Evolutionary conservation across 305 asterid genomes (phyloP), one percentile per base, ranked within the genome.

Genomic region (Coffea humblotiana): DNA sequence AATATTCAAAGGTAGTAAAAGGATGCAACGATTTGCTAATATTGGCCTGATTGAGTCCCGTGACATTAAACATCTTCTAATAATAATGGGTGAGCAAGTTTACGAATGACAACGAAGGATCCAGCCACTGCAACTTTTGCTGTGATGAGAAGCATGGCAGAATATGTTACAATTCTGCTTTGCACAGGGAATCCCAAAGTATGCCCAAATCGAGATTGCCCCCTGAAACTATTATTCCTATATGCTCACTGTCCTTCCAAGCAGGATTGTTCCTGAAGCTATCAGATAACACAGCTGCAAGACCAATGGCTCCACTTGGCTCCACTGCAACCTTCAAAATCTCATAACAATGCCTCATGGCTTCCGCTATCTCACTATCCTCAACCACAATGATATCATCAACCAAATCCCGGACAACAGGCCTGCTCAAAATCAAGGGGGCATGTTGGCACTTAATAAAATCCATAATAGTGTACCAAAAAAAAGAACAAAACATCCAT

Each of bases 231-330:
- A 96, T 72, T 71, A 96, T 89, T 16, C 95, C 97, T 65, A 92
- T 84, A 81, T 92, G 85, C 72, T 66, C 85, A 88, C 94, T 86
- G 60, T 88, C 88, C 32, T 89, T 84, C 92, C 87, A 88, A 43
- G 81, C 81, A 61, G 88, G 88, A 80, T 89, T 88, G 18, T 78
- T 84, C 78, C 65, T 85, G 84, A 96, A 96, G 74, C 85, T 78
- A 32, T 88, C 82, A 8, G 97, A 96, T 25, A 94, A 85, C 80
- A 90, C 90, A 48, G 98, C 98, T 19, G 98, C 99, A 56, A 96
- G 97, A 69, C 97, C 99, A 14, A 96, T 91, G 51, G 97, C 99
- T 80, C 98, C 99, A 75, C 97, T 96, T 19, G 99, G 98, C 85
- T 94, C 99, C 71, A 94, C 96, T 1, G 96, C 94, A 0, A 92